Percentiles rank a stretch among this genome's conserved stretches.
Conservation (phyloP, 208 protist species). For the Trypanosoma lewisi region DNA sequence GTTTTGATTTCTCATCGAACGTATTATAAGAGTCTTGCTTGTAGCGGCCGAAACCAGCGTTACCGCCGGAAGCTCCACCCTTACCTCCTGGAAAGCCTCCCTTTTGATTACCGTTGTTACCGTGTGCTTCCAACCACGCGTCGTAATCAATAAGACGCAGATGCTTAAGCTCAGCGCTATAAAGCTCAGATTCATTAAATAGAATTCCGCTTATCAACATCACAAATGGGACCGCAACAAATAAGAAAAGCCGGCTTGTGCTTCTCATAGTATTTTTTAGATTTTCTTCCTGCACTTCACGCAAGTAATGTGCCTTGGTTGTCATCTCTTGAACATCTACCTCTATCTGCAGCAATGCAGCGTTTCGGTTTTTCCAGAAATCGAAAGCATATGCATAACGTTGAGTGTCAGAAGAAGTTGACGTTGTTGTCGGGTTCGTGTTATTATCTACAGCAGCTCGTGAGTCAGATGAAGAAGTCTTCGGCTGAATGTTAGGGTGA, state of each 20-base stretch:
- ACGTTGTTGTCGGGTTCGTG: not conserved
- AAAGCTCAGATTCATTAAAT: constrained; percentile 24
- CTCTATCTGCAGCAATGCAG: not conserved
- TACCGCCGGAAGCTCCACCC: not conserved
- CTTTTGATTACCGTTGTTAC: not conserved
- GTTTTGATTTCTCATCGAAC: too few species aligned
- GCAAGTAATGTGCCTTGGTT: constrained; percentile 7
- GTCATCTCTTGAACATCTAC: not conserved
- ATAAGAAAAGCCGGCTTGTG: constrained; percentile 25
- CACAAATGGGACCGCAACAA: constrained; percentile 32
- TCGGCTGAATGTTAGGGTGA: not conserved
- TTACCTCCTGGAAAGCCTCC: not conserved
- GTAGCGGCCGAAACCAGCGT: not conserved
- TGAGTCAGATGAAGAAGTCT: not conserved
- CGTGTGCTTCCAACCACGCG: constrained; percentile 19
- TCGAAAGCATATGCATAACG: constrained; percentile 20
- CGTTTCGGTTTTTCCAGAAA: constrained; percentile 17
- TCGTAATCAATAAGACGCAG: constrained; percentile 36
- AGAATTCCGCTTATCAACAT: constrained; percentile 25
- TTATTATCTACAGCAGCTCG: not conserved
- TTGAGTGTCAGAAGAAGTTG: not conserved
- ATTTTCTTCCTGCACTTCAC: constrained; percentile 11
- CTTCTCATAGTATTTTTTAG: constrained; percentile 19
- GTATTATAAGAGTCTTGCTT: too few species aligned
- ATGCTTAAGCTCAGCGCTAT: constrained; percentile 27